Conservation (phyloP, 768 basidiomycete species). For the Inosperma sp. region DNA sequence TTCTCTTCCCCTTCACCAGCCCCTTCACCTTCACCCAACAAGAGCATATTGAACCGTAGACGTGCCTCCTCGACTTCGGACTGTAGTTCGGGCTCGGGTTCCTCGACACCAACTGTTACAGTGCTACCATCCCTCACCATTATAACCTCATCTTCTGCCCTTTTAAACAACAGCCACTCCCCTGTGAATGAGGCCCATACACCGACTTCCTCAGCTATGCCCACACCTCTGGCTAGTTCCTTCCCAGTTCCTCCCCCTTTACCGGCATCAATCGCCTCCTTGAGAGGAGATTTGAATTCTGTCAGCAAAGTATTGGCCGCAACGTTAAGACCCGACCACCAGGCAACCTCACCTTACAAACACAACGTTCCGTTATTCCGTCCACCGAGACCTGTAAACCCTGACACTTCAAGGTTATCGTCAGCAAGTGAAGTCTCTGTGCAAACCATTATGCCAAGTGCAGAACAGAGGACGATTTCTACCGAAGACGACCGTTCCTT, state of each 20-base stretch:
- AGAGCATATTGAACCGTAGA: neutral
- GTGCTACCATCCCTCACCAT: conserved; percentile 5
- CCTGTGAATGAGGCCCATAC: conserved; percentile 9
- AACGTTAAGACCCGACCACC: neutral
- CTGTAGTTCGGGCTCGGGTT: neutral
- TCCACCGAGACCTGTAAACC: neutral
- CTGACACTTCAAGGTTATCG: neutral
- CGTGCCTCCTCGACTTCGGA: neutral
- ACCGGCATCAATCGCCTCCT: conserved; percentile 5
- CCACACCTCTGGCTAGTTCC: conserved; percentile 17
- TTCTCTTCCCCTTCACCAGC: neutral
- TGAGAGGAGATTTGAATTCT: conserved; percentile 7
- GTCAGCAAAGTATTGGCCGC: conserved; percentile 3
- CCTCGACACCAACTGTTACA: conserved; percentile 1
- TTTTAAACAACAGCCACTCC: conserved; percentile 4
- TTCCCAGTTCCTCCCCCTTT: conserved; percentile 18
- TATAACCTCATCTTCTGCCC: conserved; percentile 2
- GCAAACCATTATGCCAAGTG: neutral
- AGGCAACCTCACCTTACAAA: neutral
- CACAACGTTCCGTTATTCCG: neutral
- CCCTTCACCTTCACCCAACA: neutral
- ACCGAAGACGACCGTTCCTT: neutral
- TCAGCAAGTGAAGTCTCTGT: conserved; percentile 3
- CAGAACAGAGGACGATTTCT: neutral
- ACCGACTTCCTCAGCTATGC: conserved; percentile 11